These are phyloP conservation scores for Pyrenochaeta sp. DNA, from an alignment of 2,329 filamentous ascomycete genomes.

Conservation along the genomic window DNA sequence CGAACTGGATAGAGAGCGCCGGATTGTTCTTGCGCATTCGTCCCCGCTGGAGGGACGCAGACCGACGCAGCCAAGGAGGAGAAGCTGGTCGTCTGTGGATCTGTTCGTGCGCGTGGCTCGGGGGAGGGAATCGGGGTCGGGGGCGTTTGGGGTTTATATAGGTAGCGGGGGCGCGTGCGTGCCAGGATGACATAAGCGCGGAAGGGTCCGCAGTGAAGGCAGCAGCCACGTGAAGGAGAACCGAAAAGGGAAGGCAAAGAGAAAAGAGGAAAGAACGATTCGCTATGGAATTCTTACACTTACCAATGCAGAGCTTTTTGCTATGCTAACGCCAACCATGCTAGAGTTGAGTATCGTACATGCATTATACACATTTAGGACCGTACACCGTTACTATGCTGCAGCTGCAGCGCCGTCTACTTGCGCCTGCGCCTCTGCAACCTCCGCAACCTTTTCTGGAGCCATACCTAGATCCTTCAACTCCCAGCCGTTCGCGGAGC, in stretches of 20 bases:
- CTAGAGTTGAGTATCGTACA: constrained; percentile 23
- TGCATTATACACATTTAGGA: constrained; percentile 15
- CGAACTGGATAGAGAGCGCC: constrained; percentile 15
- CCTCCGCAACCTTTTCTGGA: constrained; percentile 33
- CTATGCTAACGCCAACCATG: constrained; percentile 13
- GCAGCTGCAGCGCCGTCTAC: constrained; percentile 20
- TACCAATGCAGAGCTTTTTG: too few relatives aligned
- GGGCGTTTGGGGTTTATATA: too few relatives aligned
- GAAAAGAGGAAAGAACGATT: constrained; percentile 8
- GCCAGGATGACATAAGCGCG: too few relatives aligned
- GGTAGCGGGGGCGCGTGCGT: too few relatives aligned
- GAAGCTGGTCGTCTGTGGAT: constrained; percentile 33
- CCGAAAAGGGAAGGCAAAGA: neutral
- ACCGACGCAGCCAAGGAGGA: constrained; percentile 30
- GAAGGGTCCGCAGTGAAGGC: neutral
- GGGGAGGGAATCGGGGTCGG: constrained; percentile 8
- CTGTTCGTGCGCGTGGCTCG: constrained; percentile 26
- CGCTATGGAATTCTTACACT: constrained; percentile 21
- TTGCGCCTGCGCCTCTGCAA: constrained; percentile 28
- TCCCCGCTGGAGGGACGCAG: constrained; percentile 20
- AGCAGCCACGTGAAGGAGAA: neutral
- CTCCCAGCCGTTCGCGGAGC: constrained; percentile 70
- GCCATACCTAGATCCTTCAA: constrained; percentile 75
- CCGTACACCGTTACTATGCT: constrained; percentile 9
- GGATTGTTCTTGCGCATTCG: constrained; percentile 34